phyloP scores from a whole-genome alignment of 2,329 filamentous ascomycete genomes.

The Dactylellina cionopaga region DNA sequence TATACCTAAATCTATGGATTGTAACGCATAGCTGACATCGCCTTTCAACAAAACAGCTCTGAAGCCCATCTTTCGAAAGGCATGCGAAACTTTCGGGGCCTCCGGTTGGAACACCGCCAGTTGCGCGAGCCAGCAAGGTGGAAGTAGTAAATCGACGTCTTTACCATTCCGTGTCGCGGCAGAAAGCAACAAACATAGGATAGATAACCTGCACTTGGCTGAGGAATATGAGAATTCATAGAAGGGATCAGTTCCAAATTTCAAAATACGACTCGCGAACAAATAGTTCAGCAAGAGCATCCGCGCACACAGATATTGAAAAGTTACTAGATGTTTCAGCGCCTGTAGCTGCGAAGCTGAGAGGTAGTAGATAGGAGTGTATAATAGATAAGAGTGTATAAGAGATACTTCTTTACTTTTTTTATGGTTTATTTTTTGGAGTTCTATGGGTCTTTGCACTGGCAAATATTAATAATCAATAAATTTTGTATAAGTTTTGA shows the following conservation, averaged over 20 bases:
- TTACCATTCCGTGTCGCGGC: conserved; percentile 8
- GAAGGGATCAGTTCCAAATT: background rate
- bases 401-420: no score
- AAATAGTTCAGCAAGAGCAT: no score
- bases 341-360: no score
- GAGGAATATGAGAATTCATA: background rate
- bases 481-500: no score
- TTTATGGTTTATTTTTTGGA: no score
- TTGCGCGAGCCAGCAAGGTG: conserved; percentile 4
- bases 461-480: no score
- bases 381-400: no score
- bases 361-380: no score
- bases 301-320: no score
- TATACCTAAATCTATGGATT: background rate
- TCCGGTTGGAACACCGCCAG: conserved; percentile 1
- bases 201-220: conserved; percentile 3
- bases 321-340: no score
- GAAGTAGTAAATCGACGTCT: no score
- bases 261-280: conserved; percentile 15
- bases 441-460: no score
- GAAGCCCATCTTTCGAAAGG: conserved; percentile 27
- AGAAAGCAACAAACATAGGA: conserved; percentile 12
- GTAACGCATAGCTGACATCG: background rate
- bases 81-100: background rate
- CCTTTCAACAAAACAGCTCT: conserved; percentile 16